These are phyloP conservation scores for Aspergillus funiculosus DNA, from an alignment of 495 filamentous ascomycete species.

Conservation along the genomic window DNA sequence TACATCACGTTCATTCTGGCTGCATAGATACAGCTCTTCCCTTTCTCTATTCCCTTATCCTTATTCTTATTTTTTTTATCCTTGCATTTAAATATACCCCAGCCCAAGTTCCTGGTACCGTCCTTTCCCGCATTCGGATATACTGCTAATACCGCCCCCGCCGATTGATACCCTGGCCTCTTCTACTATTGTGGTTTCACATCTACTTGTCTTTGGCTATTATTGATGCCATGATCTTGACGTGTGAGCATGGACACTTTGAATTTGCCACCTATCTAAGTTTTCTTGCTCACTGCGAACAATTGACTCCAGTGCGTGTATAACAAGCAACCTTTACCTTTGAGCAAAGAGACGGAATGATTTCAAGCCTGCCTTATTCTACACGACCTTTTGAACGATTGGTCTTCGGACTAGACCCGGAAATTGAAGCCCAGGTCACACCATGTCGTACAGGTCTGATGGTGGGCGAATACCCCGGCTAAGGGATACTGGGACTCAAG, in stretches of 20 bases:
- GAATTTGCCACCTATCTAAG: not conserved
- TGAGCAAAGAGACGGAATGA: constrained; percentile 32
- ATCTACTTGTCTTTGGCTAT: not conserved
- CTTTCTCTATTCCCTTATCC: constrained; percentile 1
- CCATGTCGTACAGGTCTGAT: constrained; percentile 37
- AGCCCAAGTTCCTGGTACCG: not conserved
- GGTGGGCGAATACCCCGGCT: constrained; percentile 32
- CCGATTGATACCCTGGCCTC: not conserved
- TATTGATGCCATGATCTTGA: constrained; percentile 2
- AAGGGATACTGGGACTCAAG: constrained; percentile 23
- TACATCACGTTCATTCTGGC: constrained; percentile 2
- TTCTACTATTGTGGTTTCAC: not conserved
- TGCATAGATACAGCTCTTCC: constrained; percentile 3
- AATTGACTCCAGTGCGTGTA: constrained; percentile 6
- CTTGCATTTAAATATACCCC: constrained; percentile 1
- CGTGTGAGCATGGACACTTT: not conserved
- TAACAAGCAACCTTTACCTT: constrained; percentile 1
- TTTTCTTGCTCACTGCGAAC: not conserved
- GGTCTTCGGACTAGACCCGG: constrained; percentile 27
- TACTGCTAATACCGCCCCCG: constrained; percentile 12
- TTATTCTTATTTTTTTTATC: constrained; percentile 1
- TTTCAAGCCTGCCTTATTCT: constrained; percentile 22
- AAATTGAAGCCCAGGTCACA: constrained; percentile 24
- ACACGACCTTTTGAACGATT: constrained; percentile 23
- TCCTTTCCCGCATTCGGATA: constrained; percentile 7